A percentile compares a stretch with the other conserved stretches of the same genome.
Evolutionary conservation across 2,329 filamentous ascomycete species (phyloP).

Genomic region (Apiospora marii): DNA sequence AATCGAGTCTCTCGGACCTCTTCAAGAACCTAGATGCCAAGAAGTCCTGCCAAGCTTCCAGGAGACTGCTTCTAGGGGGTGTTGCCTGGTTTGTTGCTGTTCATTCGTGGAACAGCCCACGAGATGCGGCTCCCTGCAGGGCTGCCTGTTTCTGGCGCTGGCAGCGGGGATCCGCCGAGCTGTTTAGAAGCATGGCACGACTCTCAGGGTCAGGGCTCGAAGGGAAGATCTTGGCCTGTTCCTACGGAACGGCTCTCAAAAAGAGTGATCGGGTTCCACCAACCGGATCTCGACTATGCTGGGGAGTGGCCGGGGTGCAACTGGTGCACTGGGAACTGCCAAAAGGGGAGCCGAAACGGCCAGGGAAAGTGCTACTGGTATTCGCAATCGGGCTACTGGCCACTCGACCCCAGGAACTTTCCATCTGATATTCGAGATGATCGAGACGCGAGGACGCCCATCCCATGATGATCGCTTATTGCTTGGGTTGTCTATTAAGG

Average conservation of each 20-base stretch:
- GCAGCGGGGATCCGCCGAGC: not conserved
- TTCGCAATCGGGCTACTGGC: not conserved
- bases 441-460: not conserved
- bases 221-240: slow-evolving; percentile 3
- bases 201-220: not conserved
- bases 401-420: not conserved
- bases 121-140: slow-evolving; percentile 1
- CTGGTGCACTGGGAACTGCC: not conserved
- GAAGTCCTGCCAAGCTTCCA: slow-evolving; percentile 1
- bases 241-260: not conserved
- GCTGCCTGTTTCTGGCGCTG: not conserved
- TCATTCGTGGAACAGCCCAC: not conserved
- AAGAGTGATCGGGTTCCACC: slow-evolving; percentile 3
- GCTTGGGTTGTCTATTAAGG: not conserved
- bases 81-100: not conserved
- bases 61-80: not conserved
- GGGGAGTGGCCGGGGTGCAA: slow-evolving; percentile 2
- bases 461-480: not conserved
- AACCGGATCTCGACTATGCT: not conserved
- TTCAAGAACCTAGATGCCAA: not conserved
- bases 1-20: not conserved
- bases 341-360: not conserved
- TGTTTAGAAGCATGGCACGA: not conserved
- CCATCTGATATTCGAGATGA: not conserved
- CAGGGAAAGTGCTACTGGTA: not conserved